phyloP scores from a whole-genome alignment of 805 yeast species.

The Pichia occidentalis region DNA sequence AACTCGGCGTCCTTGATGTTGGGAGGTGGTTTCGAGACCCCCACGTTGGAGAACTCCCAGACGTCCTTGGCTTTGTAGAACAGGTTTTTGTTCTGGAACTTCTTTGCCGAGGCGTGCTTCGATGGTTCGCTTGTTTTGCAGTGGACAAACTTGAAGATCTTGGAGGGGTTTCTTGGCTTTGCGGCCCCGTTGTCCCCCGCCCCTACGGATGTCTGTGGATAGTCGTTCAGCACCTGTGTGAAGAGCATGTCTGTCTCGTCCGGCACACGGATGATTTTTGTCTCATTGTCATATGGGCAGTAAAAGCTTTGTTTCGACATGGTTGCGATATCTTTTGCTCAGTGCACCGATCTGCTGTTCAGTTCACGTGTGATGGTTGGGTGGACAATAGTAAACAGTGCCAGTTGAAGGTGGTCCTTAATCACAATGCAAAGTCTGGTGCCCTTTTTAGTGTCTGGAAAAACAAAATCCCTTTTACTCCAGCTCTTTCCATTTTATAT shows the following conservation, averaged over 20 bases:
- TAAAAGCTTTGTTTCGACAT: conserved; percentile 5
- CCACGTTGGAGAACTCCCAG: conserved; percentile 78
- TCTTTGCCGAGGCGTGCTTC: not conserved
- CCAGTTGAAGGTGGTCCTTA: too few species aligned
- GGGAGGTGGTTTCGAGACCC: conserved; percentile 47
- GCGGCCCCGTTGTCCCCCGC: not conserved
- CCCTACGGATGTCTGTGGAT: too few species aligned
- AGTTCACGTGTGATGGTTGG: not conserved
- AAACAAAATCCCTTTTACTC: too few species aligned
- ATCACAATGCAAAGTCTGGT: too few species aligned
- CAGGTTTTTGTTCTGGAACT: not conserved
- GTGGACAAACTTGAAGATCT: conserved; percentile 7
- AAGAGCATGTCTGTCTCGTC: conserved; percentile 6
- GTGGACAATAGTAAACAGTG: not conserved
- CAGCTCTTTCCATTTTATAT: too few species aligned
- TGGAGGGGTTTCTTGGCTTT: conserved; percentile 4
- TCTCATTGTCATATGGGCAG: conserved; percentile 16
- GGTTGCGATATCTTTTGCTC: not conserved
- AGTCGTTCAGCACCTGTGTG: not conserved
- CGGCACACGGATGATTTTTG: conserved; percentile 13
- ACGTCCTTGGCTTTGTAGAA: conserved; percentile 46
- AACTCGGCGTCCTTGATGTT: conserved; percentile 3
- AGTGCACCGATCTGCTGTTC: too few species aligned
- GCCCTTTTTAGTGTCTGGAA: too few species aligned
- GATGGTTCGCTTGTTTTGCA: conserved; percentile 6